These are phyloP conservation scores for Trichosporon coremiiforme DNA, from an alignment of 1,284 basidiomycete species.

Conservation along the genomic window DNA sequence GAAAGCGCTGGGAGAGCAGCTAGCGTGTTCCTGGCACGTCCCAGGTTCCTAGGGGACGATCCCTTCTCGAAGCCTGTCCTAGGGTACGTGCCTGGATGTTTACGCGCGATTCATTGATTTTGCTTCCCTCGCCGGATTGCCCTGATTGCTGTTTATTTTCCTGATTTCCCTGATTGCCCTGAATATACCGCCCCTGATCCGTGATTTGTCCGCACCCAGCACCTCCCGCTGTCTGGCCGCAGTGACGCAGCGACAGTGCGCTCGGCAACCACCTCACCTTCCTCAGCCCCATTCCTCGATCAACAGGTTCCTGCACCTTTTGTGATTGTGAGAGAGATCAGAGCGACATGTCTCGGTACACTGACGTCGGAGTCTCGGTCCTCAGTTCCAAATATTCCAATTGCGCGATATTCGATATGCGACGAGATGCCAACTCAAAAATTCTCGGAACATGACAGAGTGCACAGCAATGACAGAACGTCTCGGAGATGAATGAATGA, in stretches of 20 bases:
- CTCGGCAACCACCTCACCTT: neutral
- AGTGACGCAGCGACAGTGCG: too few species aligned
- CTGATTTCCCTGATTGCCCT: neutral
- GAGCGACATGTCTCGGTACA: neutral
- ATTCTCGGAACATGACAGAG: too few species aligned
- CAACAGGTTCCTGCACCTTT: neutral
- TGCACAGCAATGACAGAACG: too few species aligned
- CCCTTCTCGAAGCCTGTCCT: neutral
- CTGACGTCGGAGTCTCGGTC: neutral
- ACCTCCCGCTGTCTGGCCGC: neutral
- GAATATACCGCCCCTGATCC: neutral
- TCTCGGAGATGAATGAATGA: too few species aligned
- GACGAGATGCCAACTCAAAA: neutral
- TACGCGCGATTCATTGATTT: neutral
- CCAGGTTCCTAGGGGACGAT: constrained; percentile 1
- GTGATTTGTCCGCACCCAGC: neutral
- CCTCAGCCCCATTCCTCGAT: neutral
- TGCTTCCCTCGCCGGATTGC: constrained; percentile 12
- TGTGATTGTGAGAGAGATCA: neutral
- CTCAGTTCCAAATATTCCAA: neutral
- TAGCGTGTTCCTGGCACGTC: neutral
- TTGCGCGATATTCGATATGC: constrained; percentile 1
- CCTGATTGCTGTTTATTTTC: neutral
- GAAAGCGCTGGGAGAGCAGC: constrained; percentile 10
- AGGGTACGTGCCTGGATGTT: neutral